These are phyloP conservation scores for Allium cepa DNA, from an alignment of 106 monocot species.

Conservation along the genomic window DNA sequence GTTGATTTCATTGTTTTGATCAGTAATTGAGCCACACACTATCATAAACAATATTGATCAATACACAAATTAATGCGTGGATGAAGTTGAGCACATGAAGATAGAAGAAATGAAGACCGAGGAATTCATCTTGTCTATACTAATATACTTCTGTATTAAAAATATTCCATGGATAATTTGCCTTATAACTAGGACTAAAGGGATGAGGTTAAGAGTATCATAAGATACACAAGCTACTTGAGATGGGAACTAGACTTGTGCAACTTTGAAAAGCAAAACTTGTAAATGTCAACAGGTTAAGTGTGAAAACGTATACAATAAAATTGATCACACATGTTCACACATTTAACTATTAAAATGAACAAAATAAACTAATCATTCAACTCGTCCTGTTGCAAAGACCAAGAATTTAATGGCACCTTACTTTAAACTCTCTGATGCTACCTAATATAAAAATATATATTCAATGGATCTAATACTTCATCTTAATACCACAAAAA, in stretches of 20 bases:
- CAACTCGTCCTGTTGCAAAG: not conserved
- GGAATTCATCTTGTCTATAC: too few species aligned
- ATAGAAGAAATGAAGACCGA: too few species aligned
- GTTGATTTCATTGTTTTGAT: too few species aligned
- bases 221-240: not conserved
- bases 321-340: not conserved
- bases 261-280: not conserved
- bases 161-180: too few species aligned
- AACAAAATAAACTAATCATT: not conserved
- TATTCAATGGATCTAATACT: constrained; percentile 6
- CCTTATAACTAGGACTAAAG: too few species aligned
- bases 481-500: not conserved
- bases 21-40: too few species aligned
- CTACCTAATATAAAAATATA: not conserved
- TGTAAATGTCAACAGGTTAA: not conserved
- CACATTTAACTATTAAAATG: not conserved
- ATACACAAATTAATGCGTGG: too few species aligned
- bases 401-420: not conserved
- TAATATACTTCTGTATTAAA: too few species aligned
- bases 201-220: not conserved
- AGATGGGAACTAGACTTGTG: not conserved
- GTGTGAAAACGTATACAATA: not conserved
- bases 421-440: not conserved
- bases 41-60: too few species aligned
- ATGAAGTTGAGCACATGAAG: too few species aligned